Evolutionary conservation across 176 grass and related monocot genomes (phyloP).

Genomic region (Carex myosuroides): DNA sequence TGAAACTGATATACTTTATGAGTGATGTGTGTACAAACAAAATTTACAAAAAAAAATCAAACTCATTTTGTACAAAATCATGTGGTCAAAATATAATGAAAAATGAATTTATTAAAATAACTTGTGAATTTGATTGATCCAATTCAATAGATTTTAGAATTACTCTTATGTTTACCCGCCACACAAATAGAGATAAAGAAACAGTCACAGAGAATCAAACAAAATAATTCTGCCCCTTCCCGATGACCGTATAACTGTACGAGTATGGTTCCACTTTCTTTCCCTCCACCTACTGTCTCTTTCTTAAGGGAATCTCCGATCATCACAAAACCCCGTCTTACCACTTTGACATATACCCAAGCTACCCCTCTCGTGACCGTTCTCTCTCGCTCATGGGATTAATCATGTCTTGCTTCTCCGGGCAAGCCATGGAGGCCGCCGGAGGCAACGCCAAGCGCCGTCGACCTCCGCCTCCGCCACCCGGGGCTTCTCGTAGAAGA

Average conservation of each 20-base stretch:
- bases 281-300: not conserved
- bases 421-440: not conserved
- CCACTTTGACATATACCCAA: not conserved
- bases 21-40: too few relatives aligned
- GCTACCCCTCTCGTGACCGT: not conserved
- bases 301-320: not conserved
- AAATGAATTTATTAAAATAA: too few relatives aligned
- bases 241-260: not conserved
- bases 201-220: too few relatives aligned
- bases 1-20: too few relatives aligned
- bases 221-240: not conserved
- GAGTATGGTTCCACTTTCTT: not conserved
- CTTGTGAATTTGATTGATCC: too few relatives aligned
- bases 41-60: too few relatives aligned
- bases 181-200: not conserved
- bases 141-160: not conserved
- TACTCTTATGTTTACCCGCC: not conserved
- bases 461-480: conserved; percentile 25
- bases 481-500: conserved; percentile 24
- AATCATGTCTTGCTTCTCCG: conserved; percentile 60
- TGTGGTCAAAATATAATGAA: too few relatives aligned
- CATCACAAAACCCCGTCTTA: not conserved
- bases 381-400: conserved; percentile 38
- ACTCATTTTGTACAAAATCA: too few relatives aligned
- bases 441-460: conserved; percentile 8